A percentile compares a stretch with the other conserved stretches of the same genome.
These are phyloP conservation scores for Nakaseomyces bracarensis DNA, from an alignment of 1,139 yeast species.

Conservation along the genomic window DNA sequence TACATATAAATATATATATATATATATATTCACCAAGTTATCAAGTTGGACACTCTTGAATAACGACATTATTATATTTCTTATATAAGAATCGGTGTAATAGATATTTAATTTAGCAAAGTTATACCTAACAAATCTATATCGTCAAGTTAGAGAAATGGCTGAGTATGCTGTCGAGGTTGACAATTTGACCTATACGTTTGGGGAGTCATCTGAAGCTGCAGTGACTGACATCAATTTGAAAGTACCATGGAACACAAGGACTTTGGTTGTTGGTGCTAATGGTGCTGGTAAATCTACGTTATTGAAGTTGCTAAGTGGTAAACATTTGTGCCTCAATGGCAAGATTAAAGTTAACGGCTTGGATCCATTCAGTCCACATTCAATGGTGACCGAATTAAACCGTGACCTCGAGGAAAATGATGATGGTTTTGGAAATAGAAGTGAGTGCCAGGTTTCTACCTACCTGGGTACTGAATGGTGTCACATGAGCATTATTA, in stretches of 20 bases:
- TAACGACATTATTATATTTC: no score
- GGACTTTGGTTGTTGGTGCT: constrained; percentile 80
- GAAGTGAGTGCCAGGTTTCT: constrained; percentile 43
- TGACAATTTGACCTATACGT: constrained; percentile 57
- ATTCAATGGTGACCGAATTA: constrained; percentile 15
- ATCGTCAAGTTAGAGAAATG: no score
- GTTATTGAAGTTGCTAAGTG: constrained; percentile 71
- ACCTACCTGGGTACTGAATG: constrained; percentile 95
- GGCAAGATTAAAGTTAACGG: constrained; percentile 67
- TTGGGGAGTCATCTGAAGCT: constrained; percentile 51
- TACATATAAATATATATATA: no score
- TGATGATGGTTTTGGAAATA: constrained; percentile 25
- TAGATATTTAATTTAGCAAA: no score
- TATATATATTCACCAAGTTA: no score
- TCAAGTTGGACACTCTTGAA: no score
- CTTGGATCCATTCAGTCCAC: constrained; percentile 67
- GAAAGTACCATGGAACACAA: constrained; percentile 57
- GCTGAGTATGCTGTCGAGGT: constrained; percentile 52
- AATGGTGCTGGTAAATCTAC: constrained; percentile 98
- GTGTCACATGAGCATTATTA: constrained; percentile 87
- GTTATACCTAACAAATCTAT: no score
- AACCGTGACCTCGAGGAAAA: constrained; percentile 11
- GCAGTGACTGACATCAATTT: constrained; percentile 62
- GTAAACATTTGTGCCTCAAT: constrained; percentile 73
- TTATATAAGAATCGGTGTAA: no score